Evolutionary conservation across 2,329 filamentous ascomycete species (phyloP).

Genomic region (Claviceps fusiformis): DNA sequence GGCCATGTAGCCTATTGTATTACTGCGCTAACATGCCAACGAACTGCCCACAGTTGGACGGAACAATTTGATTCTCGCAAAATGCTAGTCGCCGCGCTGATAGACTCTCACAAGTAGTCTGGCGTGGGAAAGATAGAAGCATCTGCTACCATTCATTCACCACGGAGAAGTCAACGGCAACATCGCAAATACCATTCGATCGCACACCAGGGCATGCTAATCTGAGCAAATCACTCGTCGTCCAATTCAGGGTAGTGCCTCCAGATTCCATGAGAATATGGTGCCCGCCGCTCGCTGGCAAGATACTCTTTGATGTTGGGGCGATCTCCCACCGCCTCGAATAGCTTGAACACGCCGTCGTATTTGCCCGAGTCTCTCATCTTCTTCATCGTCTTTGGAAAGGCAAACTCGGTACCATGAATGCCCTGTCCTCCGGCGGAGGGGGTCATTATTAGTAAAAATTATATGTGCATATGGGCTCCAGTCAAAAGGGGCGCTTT

Average conservation of each 20-base stretch:
- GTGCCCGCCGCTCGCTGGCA: conserved; percentile 45
- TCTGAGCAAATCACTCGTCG: conserved; percentile 11
- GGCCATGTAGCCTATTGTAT: too few relatives aligned
- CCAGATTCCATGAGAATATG: conserved; percentile 54
- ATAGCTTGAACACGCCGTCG: conserved; percentile 47
- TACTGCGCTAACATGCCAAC: too few relatives aligned
- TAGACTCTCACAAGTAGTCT: too few relatives aligned
- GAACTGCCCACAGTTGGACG: too few relatives aligned
- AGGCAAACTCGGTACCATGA: conserved; percentile 50
- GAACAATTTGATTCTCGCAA: too few relatives aligned
- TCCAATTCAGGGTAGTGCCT: conserved; percentile 64
- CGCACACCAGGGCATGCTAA: too few relatives aligned
- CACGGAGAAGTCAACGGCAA: too few relatives aligned
- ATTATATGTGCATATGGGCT: background rate
- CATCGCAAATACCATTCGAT: too few relatives aligned
- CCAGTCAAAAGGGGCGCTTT: background rate
- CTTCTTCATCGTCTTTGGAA: conserved; percentile 50
- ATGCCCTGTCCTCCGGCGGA: conserved; percentile 24
- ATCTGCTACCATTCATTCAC: too few relatives aligned
- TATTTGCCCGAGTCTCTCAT: conserved; percentile 44
- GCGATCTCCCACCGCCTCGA: conserved; percentile 46
- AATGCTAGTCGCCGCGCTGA: too few relatives aligned
- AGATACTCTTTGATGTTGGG: conserved; percentile 57
- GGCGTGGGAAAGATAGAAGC: too few relatives aligned
- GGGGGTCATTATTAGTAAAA: background rate